phyloP scores from a whole-genome alignment of 768 basidiomycete genomes.

The Amyloporia xantha region DNA sequence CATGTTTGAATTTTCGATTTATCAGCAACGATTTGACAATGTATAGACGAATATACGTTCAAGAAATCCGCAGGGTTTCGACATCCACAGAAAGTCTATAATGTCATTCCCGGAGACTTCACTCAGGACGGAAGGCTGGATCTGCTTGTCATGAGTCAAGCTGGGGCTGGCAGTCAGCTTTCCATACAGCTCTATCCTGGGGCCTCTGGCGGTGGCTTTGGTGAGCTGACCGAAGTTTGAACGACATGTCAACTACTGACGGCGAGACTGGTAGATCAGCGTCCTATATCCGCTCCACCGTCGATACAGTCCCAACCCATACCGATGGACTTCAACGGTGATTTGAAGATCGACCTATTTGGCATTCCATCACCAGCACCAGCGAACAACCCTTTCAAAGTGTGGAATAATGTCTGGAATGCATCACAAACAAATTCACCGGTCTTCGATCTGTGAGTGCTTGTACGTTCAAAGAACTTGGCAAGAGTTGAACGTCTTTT shows the following conservation, averaged over 20 bases:
- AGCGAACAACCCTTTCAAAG: constrained; percentile 36
- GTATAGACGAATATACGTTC: constrained; percentile 55
- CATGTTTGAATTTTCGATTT: constrained; percentile 10
- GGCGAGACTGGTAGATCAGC: constrained; percentile 15
- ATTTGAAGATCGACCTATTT: constrained; percentile 85
- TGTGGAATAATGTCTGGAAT: constrained; percentile 84
- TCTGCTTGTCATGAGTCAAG: constrained; percentile 78
- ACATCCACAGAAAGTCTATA: constrained; percentile 55
- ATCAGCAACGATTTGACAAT: not conserved
- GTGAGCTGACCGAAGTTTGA: constrained; percentile 34
- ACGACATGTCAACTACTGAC: not conserved
- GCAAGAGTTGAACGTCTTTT: not conserved
- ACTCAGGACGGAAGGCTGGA: constrained; percentile 90
- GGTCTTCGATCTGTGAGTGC: constrained; percentile 62
- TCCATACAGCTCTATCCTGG: constrained; percentile 71
- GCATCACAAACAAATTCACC: constrained; percentile 41
- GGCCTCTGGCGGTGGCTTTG: constrained; percentile 53
- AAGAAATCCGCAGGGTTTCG: constrained; percentile 42
- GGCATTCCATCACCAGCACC: constrained; percentile 48
- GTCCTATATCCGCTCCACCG: constrained; percentile 46
- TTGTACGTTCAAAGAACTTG: not conserved
- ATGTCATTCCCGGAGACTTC: constrained; percentile 91
- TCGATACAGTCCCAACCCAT: constrained; percentile 78
- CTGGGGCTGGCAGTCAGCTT: constrained; percentile 40
- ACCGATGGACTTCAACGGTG: constrained; percentile 78